Conservation (phyloP, 306 rosid species). For the Cyamopsis tetragonoloba region DNA sequence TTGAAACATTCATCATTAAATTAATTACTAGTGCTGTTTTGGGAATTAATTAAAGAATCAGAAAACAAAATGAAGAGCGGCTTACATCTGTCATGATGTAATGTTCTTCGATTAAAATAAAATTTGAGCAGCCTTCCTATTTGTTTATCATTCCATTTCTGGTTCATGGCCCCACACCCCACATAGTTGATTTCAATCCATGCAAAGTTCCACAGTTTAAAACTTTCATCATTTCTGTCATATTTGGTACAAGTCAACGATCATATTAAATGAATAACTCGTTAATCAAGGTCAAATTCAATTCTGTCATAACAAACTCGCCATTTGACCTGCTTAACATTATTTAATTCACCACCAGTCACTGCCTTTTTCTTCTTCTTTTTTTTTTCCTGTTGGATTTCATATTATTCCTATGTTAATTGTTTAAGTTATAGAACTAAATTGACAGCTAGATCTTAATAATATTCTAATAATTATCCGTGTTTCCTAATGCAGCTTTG, state of each 20-base stretch:
- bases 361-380: neutral
- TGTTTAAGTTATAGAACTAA: too few species aligned
- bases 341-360: neutral
- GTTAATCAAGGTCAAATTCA: neutral
- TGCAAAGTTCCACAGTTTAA: too few species aligned
- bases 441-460: neutral
- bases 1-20: neutral
- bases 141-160: neutral
- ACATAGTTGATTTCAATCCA: neutral
- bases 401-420: too few species aligned
- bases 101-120: neutral
- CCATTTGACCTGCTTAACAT: neutral
- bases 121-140: neutral
- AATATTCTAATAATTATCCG: neutral
- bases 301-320: neutral
- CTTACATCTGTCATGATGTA: neutral
- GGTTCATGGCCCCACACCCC: neutral
- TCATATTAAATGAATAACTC: neutral
- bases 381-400: too few species aligned
- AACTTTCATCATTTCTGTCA: neutral
- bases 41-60: neutral
- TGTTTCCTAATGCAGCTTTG: conserved; percentile 56
- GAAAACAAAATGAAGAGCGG: neutral
- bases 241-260: neutral
- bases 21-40: neutral